Percentiles rank a stretch among this genome's conserved stretches.
Evolutionary conservation across 1,284 basidiomycete species (phyloP).

Genomic region (Volvariella volvacea): DNA sequence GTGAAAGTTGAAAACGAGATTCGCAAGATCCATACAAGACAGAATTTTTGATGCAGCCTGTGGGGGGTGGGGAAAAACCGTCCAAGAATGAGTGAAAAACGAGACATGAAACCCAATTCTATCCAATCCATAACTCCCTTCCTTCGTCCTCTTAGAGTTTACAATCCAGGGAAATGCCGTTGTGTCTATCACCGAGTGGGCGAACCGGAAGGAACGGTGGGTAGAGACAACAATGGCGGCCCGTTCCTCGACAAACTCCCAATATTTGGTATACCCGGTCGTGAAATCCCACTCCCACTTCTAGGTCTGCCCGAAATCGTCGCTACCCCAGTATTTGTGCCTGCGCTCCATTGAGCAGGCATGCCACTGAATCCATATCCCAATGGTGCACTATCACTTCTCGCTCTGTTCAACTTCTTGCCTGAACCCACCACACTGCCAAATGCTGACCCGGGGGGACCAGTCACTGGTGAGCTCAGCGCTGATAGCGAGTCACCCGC

Average conservation of each 20-base stretch:
- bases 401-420: conserved; percentile 32
- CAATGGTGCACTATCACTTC: conserved; percentile 48
- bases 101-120: too few relatives aligned
- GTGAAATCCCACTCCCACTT: conserved; percentile 36
- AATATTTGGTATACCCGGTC: conserved; percentile 23
- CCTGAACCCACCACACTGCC: conserved; percentile 15
- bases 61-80: too few relatives aligned
- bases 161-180: too few relatives aligned
- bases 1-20: too few relatives aligned
- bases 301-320: conserved; percentile 29
- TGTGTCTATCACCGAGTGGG: neutral
- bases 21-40: too few relatives aligned
- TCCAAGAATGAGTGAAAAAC: too few relatives aligned
- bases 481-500: conserved; percentile 12
- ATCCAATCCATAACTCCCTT: too few relatives aligned
- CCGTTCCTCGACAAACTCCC: conserved; percentile 19
- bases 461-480: conserved; percentile 18
- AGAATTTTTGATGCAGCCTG: too few relatives aligned
- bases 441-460: conserved; percentile 8
- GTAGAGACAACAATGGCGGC: neutral
- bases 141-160: too few relatives aligned
- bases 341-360: conserved; percentile 11
- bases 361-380: conserved; percentile 28
- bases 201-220: neutral
- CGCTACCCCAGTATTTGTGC: conserved; percentile 1